Percentiles rank a stretch among this genome's conserved stretches.
These are phyloP conservation scores for Ramaria rubella DNA, from an alignment of 768 basidiomycete species.

Conservation along the genomic window DNA sequence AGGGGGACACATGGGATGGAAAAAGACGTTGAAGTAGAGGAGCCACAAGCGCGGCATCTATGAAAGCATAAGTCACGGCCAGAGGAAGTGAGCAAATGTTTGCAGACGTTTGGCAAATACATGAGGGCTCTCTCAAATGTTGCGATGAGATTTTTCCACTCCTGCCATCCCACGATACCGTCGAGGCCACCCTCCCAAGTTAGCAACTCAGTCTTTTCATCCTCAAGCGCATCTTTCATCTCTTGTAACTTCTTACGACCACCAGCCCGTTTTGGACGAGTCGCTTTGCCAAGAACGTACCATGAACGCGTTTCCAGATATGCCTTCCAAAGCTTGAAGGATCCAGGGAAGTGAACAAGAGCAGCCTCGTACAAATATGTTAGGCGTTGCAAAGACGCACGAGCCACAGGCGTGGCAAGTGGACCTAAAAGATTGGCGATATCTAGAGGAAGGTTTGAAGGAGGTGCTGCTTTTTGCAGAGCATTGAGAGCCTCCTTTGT, in stretches of 20 bases:
- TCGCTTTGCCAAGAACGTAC: conserved; percentile 75
- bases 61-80: conserved; percentile 1
- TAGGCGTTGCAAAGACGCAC: conserved; percentile 74
- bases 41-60: conserved; percentile 94
- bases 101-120: conserved; percentile 84
- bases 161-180: conserved; percentile 87
- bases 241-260: conserved; percentile 89
- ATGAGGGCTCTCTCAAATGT: conserved; percentile 88
- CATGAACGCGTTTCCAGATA: conserved; percentile 80
- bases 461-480: conserved; percentile 50
- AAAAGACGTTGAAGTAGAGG: conserved; percentile 84
- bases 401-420: conserved; percentile 63
- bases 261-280: conserved; percentile 69
- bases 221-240: conserved; percentile 84
- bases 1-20: conserved; percentile 84
- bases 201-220: conserved; percentile 71
- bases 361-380: conserved; percentile 94
- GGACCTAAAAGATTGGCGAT: conserved; percentile 64
- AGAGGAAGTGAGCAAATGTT: not conserved
- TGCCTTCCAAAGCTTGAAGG: conserved; percentile 94
- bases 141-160: conserved; percentile 87
- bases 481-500: conserved; percentile 60
- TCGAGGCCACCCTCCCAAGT: conserved; percentile 86
- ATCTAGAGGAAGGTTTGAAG: conserved; percentile 42
- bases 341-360: conserved; percentile 76